Percentiles rank a stretch among this genome's conserved stretches.
These are phyloP conservation scores for Lupinus albus DNA, from an alignment of 306 rosid species.

Conservation along the genomic window DNA sequence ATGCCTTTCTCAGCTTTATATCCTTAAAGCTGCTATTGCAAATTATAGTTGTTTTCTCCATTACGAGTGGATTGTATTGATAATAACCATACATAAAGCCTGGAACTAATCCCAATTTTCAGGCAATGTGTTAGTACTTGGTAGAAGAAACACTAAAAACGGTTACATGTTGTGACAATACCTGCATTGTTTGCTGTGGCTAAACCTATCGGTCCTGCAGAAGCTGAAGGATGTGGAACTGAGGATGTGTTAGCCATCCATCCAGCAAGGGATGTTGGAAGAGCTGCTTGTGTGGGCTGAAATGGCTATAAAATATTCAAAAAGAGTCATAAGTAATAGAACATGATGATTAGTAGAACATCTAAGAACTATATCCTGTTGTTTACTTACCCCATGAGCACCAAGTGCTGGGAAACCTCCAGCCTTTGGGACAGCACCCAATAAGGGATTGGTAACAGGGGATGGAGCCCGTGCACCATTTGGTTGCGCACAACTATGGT, in stretches of 20 bases:
- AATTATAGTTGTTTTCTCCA: constrained; percentile 29
- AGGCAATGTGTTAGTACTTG: constrained; percentile 2
- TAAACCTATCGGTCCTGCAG: constrained; percentile 92
- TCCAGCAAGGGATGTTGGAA: constrained; percentile 93
- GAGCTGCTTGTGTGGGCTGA: constrained; percentile 85
- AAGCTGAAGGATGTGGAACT: constrained; percentile 89
- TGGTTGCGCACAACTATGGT: constrained; percentile 97
- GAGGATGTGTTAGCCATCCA: constrained; percentile 97
- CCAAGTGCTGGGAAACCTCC: constrained; percentile 89
- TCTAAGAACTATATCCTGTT: constrained; percentile 1
- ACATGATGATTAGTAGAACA: constrained; percentile 8
- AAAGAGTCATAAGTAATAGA: constrained; percentile 39
- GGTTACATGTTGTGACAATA: constrained; percentile 37
- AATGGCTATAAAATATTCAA: constrained; percentile 66
- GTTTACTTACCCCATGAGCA: constrained; percentile 90
- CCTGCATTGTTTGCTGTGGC: constrained; percentile 74
- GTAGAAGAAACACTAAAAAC: constrained; percentile 1
- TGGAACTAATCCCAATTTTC: constrained; percentile 18
- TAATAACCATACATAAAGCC: constrained; percentile 22
- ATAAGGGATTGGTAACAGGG: constrained; percentile 94
- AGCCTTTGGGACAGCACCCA: constrained; percentile 92
- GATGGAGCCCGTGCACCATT: constrained; percentile 99
- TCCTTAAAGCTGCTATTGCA: constrained; percentile 17
- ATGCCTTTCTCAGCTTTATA: constrained; percentile 28
- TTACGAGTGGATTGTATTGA: constrained; percentile 15